phyloP scores from a whole-genome alignment of 805 yeast species.

The Teunomyces panamensis region DNA sequence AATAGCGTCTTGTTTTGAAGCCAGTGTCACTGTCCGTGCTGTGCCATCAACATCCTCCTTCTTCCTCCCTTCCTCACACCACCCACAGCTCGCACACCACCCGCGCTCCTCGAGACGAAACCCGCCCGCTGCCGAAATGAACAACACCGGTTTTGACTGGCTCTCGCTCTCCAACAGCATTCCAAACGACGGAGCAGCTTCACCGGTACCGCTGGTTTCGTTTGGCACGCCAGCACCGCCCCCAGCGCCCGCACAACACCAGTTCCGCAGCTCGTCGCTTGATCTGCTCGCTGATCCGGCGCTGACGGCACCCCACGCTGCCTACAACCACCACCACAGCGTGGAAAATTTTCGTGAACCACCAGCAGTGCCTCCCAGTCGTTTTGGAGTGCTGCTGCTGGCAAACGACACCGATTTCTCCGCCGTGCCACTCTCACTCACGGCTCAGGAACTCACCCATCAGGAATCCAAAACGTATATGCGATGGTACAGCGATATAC shows the following conservation, averaged over 20 bases:
- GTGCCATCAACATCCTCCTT: neutral
- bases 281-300: conserved; percentile 9
- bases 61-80: neutral
- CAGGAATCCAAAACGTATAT: conserved; percentile 84
- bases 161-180: conserved; percentile 28
- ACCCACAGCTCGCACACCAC: neutral
- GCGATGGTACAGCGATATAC: conserved; percentile 88
- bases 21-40: neutral
- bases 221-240: conserved; percentile 21
- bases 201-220: conserved; percentile 52
- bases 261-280: conserved; percentile 13
- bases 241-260: conserved; percentile 6
- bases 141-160: conserved; percentile 51
- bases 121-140: conserved; percentile 14
- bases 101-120: neutral
- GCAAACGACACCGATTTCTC: no score
- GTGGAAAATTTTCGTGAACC: conserved; percentile 12
- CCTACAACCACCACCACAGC: conserved; percentile 7
- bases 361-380: conserved; percentile 6
- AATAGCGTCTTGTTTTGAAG: neutral
- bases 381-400: neutral
- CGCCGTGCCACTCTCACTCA: conserved; percentile 58
- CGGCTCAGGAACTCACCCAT: conserved; percentile 63
- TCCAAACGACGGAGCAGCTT: conserved; percentile 8
- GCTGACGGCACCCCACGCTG: neutral